phyloP scores from a whole-genome alignment of 2,329 filamentous ascomycete genomes.

The Xylariaceae sp. region DNA sequence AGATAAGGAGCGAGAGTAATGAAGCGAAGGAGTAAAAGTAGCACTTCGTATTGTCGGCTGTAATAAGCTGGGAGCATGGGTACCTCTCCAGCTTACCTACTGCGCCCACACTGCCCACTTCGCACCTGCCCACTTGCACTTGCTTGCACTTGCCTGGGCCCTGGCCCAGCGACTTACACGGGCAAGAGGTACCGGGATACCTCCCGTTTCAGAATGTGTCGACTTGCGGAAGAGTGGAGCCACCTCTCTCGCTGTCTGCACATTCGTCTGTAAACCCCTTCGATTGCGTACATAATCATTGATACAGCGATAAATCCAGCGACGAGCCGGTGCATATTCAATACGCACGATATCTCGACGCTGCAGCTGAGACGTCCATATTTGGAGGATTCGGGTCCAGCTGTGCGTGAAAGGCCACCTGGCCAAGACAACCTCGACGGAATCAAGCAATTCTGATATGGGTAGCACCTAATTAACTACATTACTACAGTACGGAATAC shows the following conservation, averaged over 20 bases:
- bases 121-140: neutral
- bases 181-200: no score
- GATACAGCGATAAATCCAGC: conserved; percentile 6
- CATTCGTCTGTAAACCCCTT: neutral
- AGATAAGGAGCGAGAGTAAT: conserved; percentile 19
- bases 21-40: neutral
- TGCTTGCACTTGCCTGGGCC: neutral
- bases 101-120: neutral
- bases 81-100: neutral
- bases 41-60: neutral
- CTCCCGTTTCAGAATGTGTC: no score
- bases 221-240: no score
- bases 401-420: conserved; percentile 14
- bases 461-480: neutral
- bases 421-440: conserved; percentile 13
- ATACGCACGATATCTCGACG: no score
- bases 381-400: neutral
- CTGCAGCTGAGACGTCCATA: neutral
- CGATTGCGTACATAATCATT: neutral
- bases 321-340: neutral
- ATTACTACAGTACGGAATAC: neutral
- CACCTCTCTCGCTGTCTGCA: neutral
- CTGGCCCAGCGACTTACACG: no score
- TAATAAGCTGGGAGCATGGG: neutral
- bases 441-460: no score